Evolutionary conservation across 768 basidiomycete genomes (phyloP).

Genomic region (Gloeopeniophorella convolvens): DNA sequence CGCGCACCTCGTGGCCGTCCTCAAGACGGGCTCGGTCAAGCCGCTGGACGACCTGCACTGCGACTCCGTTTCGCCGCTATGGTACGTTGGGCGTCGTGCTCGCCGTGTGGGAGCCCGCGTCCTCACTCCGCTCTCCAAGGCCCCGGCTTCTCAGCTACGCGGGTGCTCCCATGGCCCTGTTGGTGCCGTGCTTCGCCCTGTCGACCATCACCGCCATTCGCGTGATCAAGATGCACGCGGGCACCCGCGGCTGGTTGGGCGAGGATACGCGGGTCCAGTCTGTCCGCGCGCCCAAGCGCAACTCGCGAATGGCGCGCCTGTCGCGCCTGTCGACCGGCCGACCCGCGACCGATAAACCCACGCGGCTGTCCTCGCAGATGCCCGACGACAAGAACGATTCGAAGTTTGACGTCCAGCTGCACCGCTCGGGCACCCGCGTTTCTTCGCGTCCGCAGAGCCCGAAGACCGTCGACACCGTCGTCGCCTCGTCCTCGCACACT

Average conservation of each 20-base stretch:
- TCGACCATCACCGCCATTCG: conserved; percentile 38
- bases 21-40: conserved; percentile 39
- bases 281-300: background rate
- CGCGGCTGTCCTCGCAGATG: background rate
- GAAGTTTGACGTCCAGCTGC: conserved; percentile 4
- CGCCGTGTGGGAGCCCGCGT: background rate
- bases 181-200: conserved; percentile 46
- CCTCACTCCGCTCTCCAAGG: conserved; percentile 32
- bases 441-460: conserved; percentile 9
- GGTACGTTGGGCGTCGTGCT: conserved; percentile 34
- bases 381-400: background rate
- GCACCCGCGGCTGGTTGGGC: background rate
- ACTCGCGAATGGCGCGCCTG: background rate
- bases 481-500: background rate
- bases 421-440: background rate
- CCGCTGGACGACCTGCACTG: conserved; percentile 51
- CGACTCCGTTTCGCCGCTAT: conserved; percentile 50
- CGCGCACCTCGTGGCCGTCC: conserved; percentile 37
- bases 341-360: background rate
- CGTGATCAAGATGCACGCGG: conserved; percentile 2
- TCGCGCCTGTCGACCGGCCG: background rate
- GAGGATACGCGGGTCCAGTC: background rate
- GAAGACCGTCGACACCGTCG: background rate
- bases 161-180: conserved; percentile 45
- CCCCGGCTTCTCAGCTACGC: conserved; percentile 59